phyloP scores from a whole-genome alignment of 495 filamentous ascomycete genomes.

The Neurospora sp. region DNA sequence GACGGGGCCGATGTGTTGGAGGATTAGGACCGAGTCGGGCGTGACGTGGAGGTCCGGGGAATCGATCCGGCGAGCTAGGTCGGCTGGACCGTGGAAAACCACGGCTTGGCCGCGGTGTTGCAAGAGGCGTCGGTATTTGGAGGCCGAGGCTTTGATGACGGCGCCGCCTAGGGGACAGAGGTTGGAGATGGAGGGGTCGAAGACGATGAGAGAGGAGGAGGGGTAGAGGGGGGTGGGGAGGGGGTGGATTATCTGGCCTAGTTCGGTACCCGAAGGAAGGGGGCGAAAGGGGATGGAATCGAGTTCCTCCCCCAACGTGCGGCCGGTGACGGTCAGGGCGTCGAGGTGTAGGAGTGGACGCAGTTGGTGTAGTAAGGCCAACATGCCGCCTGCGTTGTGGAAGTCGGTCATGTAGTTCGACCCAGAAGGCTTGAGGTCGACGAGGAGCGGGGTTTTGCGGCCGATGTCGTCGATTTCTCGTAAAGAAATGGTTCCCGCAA shows the following conservation, averaged over 20 bases:
- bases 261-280: slow-evolving; percentile 17
- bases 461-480: slow-evolving; percentile 51
- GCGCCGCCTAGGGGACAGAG: slow-evolving; percentile 40
- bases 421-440: slow-evolving; percentile 60
- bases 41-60: slow-evolving; percentile 42
- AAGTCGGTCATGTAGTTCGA: slow-evolving; percentile 66
- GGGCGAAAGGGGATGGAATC: slow-evolving; percentile 35
- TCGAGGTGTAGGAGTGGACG: slow-evolving; percentile 47
- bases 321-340: slow-evolving; percentile 47
- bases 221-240: slow-evolving; percentile 45
- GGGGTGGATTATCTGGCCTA: slow-evolving; percentile 38
- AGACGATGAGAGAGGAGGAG: slow-evolving; percentile 42
- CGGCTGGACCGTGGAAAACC: slow-evolving; percentile 47
- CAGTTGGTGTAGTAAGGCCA: slow-evolving; percentile 44
- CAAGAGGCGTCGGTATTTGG: slow-evolving; percentile 42
- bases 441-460: slow-evolving; percentile 45
- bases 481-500: slow-evolving; percentile 46
- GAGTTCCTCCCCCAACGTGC: slow-evolving; percentile 47
- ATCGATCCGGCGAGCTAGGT: slow-evolving; percentile 50
- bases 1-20: slow-evolving; percentile 52
- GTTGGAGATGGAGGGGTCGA: slow-evolving; percentile 36
- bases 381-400: slow-evolving; percentile 58
- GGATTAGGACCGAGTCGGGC: slow-evolving; percentile 44
- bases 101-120: slow-evolving; percentile 45
- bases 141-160: slow-evolving; percentile 54